Evolutionary conservation across 257 asterid genomes (phyloP), one percentile per base, ranked within the genome.

Genomic region (Catharanthus roseus): DNA sequence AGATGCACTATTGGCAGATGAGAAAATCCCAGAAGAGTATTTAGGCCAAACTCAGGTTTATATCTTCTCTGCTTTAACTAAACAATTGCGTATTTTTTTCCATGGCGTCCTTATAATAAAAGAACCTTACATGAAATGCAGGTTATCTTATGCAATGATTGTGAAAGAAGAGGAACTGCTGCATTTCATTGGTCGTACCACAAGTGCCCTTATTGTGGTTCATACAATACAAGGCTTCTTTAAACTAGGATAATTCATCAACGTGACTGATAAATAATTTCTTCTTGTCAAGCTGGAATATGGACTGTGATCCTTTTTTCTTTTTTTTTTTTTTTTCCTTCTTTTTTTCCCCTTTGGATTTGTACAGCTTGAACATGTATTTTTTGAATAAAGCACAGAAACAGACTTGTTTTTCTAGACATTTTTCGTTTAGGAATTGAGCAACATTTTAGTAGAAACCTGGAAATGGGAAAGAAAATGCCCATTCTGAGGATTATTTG

Each of bases 131-230:
- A 58, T 51, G 50, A 64, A 29, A 15, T 83, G 81, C 90, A 89
- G 97, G 89, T 50, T 63, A 89, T 91, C 77, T 70, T 92, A 75
- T 92, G 97, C 96, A 92, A 92, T 36, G 97, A 92, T 74, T 92
- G 96, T 77, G 96, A 79, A 75, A 85, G 78, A 74, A 83, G 80
- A 84, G 97, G 95, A 86, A 66, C 79, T 68, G 86, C 92, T 67
- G 64, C 88, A 18, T 92, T 89, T 56, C 96, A 92, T 74, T 92
- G 91, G 91, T 81, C 83, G 75, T 86, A 92, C 83, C 97, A 82
- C 82, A 92, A 92, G 85, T 92, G 97, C 82, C 78, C 87, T 33
- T 26, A 79, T 65, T 92, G 97, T 72, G 91, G 95, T 60, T 92
- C 97, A 12, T 92, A 88, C 80, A 92, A 88, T 75, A 92, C 96